Base-by-base conservation (phyloP, 169 alveolate species). In the Eimeria sp. region DNA sequence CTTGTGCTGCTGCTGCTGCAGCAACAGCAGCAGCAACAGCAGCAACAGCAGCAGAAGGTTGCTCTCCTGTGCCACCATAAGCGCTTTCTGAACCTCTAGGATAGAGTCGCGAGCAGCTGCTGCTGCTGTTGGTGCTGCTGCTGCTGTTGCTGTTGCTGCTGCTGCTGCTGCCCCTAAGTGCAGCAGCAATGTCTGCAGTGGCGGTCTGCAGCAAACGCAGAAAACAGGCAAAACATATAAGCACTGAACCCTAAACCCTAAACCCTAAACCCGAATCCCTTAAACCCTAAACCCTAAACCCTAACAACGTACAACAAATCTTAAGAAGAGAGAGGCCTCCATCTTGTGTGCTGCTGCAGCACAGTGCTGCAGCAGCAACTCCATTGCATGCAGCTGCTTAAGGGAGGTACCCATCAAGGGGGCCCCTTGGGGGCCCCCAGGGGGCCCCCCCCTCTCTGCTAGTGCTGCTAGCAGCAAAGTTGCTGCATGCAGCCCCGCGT, bases 341-440 rank as follows among this genome's bases (percentile, higher is more conserved):
- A 73, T 73, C 51, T 73, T 73, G 45, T 30, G 84, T 40, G 84
- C 84, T 16, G 84, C 84, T 10, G 84, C 45, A 73, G 84, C 84
- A 40, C 84, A 73, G 57, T 73, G 84, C 84, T 10, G 87, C 87
- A 76, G 87, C 87, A 76, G 87, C 87, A 73, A 18, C 57, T 30
- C 84, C 27, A 73, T 20, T 9, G 84, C 84, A 22, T 30, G 84
- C 47, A n/a, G 40, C 51, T 7, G 51, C 49, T 73, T 43, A 1
- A 4, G 51, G 20, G 84, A 43, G 18, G 30, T 6, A 30, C 51
- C 84, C 16, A 73, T 7, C 1, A 14, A 34, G 40, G 40, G 40
- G 40, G 40, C 84, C 84, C 84, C 22, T 14, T 27, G 84, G 84
- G 84, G 51, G 22, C 75, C 75, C 75, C 75, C 43, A 1, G 84